These are phyloP conservation scores for Phytophthora idaei DNA, from an alignment of 352 stramenopile species.

Conservation along the genomic window DNA sequence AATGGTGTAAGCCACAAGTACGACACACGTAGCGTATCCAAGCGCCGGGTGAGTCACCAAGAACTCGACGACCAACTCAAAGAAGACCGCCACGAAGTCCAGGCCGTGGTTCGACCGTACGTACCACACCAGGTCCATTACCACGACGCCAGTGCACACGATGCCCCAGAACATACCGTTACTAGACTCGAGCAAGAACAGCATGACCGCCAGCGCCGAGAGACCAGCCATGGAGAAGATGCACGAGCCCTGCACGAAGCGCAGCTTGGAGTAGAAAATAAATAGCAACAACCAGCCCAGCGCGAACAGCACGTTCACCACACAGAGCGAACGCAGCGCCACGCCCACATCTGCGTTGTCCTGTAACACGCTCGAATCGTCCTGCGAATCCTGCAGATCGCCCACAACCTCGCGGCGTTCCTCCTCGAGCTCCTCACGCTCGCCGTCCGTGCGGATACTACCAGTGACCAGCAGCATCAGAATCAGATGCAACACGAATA, in stretches of 20 bases:
- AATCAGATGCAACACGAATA: conserved; percentile 61
- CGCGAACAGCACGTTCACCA: conserved; percentile 75
- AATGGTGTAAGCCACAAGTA: conserved; percentile 69
- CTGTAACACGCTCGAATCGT: conserved; percentile 19
- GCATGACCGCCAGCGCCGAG: conserved; percentile 48
- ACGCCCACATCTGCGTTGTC: conserved; percentile 54
- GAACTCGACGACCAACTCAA: conserved; percentile 82
- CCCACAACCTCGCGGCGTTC: conserved; percentile 39
- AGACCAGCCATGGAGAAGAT: conserved; percentile 67
- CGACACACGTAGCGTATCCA: conserved; percentile 49
- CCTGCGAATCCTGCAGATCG: conserved; percentile 24
- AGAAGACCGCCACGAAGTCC: conserved; percentile 86
- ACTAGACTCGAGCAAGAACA: conserved; percentile 62
- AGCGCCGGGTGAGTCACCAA: conserved; percentile 63
- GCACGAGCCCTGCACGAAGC: conserved; percentile 72
- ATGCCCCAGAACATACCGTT: conserved; percentile 57
- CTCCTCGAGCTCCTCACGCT: conserved; percentile 19
- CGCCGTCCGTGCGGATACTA: conserved; percentile 46
- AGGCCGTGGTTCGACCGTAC: conserved; percentile 64
- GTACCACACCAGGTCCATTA: conserved; percentile 77
- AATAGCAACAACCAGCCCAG: conserved; percentile 79
- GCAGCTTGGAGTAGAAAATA: conserved; percentile 74
- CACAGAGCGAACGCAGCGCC: conserved; percentile 64
- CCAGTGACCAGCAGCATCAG: conserved; percentile 53
- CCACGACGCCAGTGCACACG: conserved; percentile 40